Base-by-base conservation (phyloP, 495 filamentous ascomycete genomes). In the Daldinia caldariorum region DNA sequence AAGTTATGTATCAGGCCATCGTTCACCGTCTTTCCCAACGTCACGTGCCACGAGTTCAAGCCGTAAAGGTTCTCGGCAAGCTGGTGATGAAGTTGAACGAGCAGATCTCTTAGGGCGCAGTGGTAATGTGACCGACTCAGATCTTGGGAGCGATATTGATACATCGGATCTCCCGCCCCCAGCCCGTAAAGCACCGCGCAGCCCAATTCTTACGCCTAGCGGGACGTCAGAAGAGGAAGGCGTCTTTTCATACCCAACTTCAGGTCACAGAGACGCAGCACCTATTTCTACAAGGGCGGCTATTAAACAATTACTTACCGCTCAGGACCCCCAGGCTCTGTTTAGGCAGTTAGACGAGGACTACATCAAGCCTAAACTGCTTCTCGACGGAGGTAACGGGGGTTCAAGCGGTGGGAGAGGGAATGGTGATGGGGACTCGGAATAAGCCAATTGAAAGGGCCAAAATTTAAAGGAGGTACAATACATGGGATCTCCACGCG, bases 271-370 rank as follows among this genome's bases (percentile, higher is more conserved):
- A 16, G 79, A 79, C 34, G 38, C 62, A 22, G 34, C 70, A 8
- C 84, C 88, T 8, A 86, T 91, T 26, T 91, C 93, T 2, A 85
- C 95, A 10, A 87, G 88, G 34, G 89, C 91, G 56, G 83, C 86
- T 1, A 88, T 94, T 63, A 88, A 88, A 14, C 90, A 92, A 45
- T 62, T 85, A 18, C 80, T 83, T 16, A 89, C 90, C 12, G 83
- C 89, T 0, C 94, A 97, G 41, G 96, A 99, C 77, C 94, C 97
- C 55, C 91, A 91, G 18, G 92, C 90, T 13, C 89, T 95, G 87
- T 97, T 99, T 78, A 89, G 89, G 63, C 94, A 97, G 79, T 80
- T 99, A 58, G 95, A 99, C 78, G 95, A 99, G 78, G 92, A 92
- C 32, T 98, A 92, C 78, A 96, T 99, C 78, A 99, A 99, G 83